A percentile compares a stretch with the other conserved stretches of the same genome.
phyloP scores from a whole-genome alignment of 1,284 basidiomycete genomes.

The Gymnopus androsaceus region DNA sequence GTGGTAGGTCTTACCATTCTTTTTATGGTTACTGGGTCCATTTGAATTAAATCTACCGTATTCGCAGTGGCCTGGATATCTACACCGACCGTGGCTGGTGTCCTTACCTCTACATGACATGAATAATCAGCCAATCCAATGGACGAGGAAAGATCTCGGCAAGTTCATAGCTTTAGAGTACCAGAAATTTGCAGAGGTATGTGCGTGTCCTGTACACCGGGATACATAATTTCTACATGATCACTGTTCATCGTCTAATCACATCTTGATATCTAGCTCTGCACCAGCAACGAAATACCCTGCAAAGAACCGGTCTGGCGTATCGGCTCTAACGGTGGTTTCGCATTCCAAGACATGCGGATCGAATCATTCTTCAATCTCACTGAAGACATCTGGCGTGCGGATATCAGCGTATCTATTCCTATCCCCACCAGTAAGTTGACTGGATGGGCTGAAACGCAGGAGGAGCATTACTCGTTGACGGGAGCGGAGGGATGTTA shows the following conservation, averaged over 20 bases:
- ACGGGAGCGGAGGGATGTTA: slow-evolving; percentile 6
- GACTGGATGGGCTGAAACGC: neutral
- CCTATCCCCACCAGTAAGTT: no score
- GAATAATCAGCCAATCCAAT: neutral
- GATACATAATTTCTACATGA: neutral
- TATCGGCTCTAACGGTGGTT: neutral
- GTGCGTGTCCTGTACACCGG: neutral
- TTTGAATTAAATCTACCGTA: neutral
- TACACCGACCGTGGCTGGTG: neutral
- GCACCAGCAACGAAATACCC: neutral
- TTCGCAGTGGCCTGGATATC: slow-evolving; percentile 1
- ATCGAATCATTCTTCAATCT: neutral
- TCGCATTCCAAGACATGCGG: slow-evolving; percentile 1
- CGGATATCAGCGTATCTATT: neutral
- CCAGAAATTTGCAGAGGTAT: neutral
- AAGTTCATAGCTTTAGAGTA: neutral
- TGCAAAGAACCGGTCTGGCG: slow-evolving; percentile 1
- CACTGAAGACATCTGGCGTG: neutral
- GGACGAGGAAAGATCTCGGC: neutral
- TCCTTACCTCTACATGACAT: neutral
- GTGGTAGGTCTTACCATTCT: neutral
- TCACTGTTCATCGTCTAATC: neutral
- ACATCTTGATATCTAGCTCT: neutral
- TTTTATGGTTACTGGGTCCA: neutral
- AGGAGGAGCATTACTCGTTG: neutral